Base-by-base conservation (phyloP, 192 early-diverging fungal genomes). In the Entophlyctis luteolus region DNA sequence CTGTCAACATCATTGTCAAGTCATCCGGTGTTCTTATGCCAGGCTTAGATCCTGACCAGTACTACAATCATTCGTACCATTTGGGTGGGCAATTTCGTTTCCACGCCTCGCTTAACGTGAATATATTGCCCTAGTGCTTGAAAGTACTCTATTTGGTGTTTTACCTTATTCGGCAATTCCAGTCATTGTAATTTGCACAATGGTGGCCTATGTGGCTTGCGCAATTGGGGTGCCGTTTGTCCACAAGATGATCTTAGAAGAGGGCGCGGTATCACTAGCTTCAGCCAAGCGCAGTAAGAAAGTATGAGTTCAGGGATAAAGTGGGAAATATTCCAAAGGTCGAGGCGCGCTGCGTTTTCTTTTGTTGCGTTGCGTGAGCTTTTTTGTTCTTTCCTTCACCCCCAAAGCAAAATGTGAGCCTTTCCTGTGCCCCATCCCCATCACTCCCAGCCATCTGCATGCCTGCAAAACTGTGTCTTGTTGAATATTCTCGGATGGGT, bases 91-190 rank as follows among this genome's bases (percentile, higher is more conserved):
- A 23, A 5, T 29, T 49, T 50, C 22, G 27, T 4, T 12, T 59
- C 45, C 4, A 35, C 12, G 10, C 10, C 12, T 16, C 33, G 55
- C 55, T 63, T 14, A 38, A 50, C 38, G 59, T 47, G 38, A 47
- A n/a, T 18, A 0, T 1, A 28, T 36, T 18, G 52, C 16, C 8
- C 22, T 31, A 63, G 62, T 63, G 28, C 27, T 63, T n/a, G 62
- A 63, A 50, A 50, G 48, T 32, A 63, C 62, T 33, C 8, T 32
- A 2, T 29, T 63, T 18, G 62, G 62, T 10, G 62, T 63, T 18
- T 8, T 63, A 35, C 62, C 62, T 5, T 49, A 31, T 3, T 63
- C 62, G 6, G 62, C 62, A 48, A 25, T 63, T 31, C 62, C 62
- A 2, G 62, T 63, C n/a, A 33, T 63, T 2, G 62, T 5, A 18